phyloP scores from a whole-genome alignment of 805 yeast species.

The Blastobotrys peoriensis region DNA sequence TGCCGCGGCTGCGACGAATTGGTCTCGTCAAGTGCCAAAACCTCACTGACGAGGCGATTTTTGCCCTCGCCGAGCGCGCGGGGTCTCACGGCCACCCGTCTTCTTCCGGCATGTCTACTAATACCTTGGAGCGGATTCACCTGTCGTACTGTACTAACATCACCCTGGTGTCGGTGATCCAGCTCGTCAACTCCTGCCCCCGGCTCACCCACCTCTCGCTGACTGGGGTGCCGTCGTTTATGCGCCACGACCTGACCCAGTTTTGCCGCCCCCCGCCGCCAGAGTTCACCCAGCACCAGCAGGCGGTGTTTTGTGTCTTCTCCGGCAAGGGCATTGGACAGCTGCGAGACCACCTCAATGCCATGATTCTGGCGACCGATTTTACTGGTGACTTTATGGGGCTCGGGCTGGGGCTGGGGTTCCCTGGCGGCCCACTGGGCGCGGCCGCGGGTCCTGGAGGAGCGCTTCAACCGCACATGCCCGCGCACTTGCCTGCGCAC shows the following conservation, averaged over 20 bases:
- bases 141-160: conserved; percentile 82
- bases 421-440: no score
- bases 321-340: conserved; percentile 82
- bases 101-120: conserved; percentile 52
- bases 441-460: background rate
- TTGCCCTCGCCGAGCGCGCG: conserved; percentile 56
- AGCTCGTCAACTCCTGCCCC: conserved; percentile 73
- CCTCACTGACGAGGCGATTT: conserved; percentile 76
- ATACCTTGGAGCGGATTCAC: conserved; percentile 87
- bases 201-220: conserved; percentile 82
- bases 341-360: conserved; percentile 61
- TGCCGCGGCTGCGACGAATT: conserved; percentile 79
- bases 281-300: conserved; percentile 83
- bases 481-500: background rate
- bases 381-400: background rate
- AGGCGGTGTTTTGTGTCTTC: conserved; percentile 83
- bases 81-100: no score
- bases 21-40: conserved; percentile 89
- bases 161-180: conserved; percentile 69
- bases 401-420: no score
- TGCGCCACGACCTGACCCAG: conserved; percentile 75
- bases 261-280: conserved; percentile 91
- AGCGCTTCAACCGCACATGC: background rate
- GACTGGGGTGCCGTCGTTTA: conserved; percentile 88
- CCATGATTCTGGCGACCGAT: conserved; percentile 5